Conservation (phyloP, 1,284 basidiomycete species). For the Ganoderma meredithae region DNA sequence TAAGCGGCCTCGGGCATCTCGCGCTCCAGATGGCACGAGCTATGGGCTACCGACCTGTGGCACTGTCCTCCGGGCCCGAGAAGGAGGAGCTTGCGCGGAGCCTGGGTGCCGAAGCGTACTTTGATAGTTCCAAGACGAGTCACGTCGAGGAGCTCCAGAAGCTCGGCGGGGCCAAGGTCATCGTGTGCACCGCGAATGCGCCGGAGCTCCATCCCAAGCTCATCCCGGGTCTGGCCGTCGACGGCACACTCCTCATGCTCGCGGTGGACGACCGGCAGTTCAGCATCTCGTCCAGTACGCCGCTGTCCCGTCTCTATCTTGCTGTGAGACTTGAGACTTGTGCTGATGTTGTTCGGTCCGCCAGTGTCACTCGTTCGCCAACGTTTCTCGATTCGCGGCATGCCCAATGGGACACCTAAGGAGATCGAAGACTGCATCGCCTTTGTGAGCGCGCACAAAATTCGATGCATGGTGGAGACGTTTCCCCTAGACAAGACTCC, state of each 20-base stretch:
- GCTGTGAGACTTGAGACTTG: not conserved
- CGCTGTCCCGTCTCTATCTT: not conserved
- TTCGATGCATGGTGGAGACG: conserved; percentile 44
- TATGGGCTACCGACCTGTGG: conserved; percentile 35
- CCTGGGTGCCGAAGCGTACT: conserved; percentile 38
- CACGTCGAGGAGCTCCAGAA: conserved; percentile 43
- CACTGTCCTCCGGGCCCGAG: conserved; percentile 34
- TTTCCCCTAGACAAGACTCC: conserved; percentile 45
- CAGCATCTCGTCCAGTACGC: conserved; percentile 21
- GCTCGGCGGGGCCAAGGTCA: conserved; percentile 46
- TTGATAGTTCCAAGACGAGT: conserved; percentile 34
- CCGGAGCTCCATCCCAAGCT: conserved; percentile 40
- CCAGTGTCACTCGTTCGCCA: conserved; percentile 41
- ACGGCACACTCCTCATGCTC: conserved; percentile 41
- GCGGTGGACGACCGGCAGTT: conserved; percentile 26
- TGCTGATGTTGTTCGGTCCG: not conserved
- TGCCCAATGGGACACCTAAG: conserved; percentile 41
- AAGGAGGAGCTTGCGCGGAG: conserved; percentile 37
- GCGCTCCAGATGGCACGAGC: conserved; percentile 38
- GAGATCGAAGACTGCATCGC: conserved; percentile 44
- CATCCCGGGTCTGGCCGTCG: conserved; percentile 41
- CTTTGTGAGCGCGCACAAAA: conserved; percentile 39
- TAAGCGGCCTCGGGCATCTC: conserved; percentile 40
- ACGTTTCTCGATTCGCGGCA: conserved; percentile 43
- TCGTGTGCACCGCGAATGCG: conserved; percentile 46